phyloP scores from a whole-genome alignment of 2,329 filamentous ascomycete genomes.

The Ramularia collo-cygni region DNA sequence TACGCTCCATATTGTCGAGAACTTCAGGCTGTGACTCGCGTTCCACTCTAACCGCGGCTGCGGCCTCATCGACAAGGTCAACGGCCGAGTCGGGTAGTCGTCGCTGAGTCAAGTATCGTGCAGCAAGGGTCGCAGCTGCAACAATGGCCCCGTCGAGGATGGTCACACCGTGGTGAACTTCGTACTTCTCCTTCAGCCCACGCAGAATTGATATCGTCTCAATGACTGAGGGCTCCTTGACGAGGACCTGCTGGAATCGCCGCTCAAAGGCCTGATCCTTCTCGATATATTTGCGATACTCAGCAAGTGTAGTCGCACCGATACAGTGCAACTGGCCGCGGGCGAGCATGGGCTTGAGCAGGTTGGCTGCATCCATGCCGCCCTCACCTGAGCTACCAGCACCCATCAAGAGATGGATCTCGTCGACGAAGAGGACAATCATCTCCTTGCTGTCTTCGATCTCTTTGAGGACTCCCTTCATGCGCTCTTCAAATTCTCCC shows the following conservation, averaged over 20 bases:
- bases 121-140: conserved; percentile 80
- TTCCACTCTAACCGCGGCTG: conserved; percentile 90
- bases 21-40: conserved; percentile 94
- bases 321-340: conserved; percentile 96
- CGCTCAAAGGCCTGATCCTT: conserved; percentile 98
- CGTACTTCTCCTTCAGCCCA: conserved; percentile 95
- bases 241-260: conserved; percentile 95
- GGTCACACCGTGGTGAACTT: conserved; percentile 95
- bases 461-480: conserved; percentile 98
- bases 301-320: conserved; percentile 86
- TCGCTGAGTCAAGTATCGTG: conserved; percentile 84
- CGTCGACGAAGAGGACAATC: conserved; percentile 96
- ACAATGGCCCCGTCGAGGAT: conserved; percentile 94
- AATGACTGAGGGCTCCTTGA: conserved; percentile 81
- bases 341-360: conserved; percentile 96
- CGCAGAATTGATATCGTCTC: conserved; percentile 98
- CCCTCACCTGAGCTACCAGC: conserved; percentile 91
- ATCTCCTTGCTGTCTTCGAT: conserved; percentile 91
- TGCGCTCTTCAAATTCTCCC: conserved; percentile 96
- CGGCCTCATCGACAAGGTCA: conserved; percentile 91
- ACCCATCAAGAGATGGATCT: conserved; percentile 98
- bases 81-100: conserved; percentile 94
- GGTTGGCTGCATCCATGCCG: conserved; percentile 96
- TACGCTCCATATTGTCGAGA: conserved; percentile 88
- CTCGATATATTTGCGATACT: conserved; percentile 98